These are phyloP conservation scores for Dimocarpus longan DNA, from an alignment of 345 rosid genomes.

Conservation along the genomic window DNA sequence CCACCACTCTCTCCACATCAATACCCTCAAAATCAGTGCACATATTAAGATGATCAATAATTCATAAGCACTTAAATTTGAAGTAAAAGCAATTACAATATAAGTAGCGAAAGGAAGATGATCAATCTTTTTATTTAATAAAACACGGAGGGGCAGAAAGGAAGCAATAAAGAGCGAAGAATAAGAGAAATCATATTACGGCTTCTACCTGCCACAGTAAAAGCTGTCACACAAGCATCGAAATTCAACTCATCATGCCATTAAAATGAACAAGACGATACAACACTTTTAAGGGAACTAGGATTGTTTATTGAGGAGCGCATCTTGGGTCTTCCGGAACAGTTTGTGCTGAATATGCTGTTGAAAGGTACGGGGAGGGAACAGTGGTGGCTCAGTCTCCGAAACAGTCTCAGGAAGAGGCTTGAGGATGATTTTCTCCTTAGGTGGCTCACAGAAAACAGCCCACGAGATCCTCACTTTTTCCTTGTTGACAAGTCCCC, in stretches of 20 bases:
- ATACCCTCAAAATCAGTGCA: neutral
- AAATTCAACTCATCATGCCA: neutral
- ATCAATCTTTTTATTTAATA: slow-evolving; percentile 13
- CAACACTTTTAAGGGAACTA: neutral
- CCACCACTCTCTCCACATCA: neutral
- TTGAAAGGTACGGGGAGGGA: slow-evolving; percentile 89
- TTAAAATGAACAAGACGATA: neutral
- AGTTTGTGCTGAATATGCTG: slow-evolving; percentile 87
- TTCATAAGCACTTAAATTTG: neutral
- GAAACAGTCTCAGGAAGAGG: slow-evolving; percentile 74
- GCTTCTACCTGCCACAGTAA: neutral
- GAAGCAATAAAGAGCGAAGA: neutral
- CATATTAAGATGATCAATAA: neutral
- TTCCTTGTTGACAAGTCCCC: slow-evolving; percentile 91
- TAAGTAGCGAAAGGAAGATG: neutral
- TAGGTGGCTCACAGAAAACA: slow-evolving; percentile 93
- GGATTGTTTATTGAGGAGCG: slow-evolving; percentile 3
- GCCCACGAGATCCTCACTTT: slow-evolving; percentile 98
- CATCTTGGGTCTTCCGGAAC: slow-evolving; percentile 64
- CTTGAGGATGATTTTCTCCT: slow-evolving; percentile 86
- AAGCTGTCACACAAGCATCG: neutral
- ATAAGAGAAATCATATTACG: neutral
- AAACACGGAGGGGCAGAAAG: slow-evolving; percentile 6
- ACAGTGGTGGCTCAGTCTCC: slow-evolving; percentile 66
- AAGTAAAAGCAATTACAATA: neutral